Evolutionary conservation across 305 asterid species (phyloP), one percentile per base, ranked within the genome.

Genomic region (Ruellia speciosa): DNA sequence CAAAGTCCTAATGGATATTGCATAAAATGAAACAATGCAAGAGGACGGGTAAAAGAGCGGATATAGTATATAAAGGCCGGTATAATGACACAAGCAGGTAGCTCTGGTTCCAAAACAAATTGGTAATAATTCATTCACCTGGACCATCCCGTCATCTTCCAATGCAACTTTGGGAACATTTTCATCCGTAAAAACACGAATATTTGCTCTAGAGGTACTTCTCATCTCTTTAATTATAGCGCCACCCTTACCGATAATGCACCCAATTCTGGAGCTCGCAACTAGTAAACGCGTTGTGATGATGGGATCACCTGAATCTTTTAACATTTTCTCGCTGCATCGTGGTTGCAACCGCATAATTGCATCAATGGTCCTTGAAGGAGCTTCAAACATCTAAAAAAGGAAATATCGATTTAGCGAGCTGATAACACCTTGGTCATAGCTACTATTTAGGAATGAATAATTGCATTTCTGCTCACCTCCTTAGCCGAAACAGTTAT

Each of bases 171-270:
- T 89, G 60, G 95, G 97, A 66, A 86, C 77, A 75, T 74, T 82
- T 67, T 86, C 94, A 24, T 86, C 83, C 0, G 95, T 69, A 62
- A 84, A 73, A 33, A 89, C 75, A 18, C 94, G 95, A 64, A 89
- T 84, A 64, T 76, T 81, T 35, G 95, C 92, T 65, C 92, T 79
- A 45, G 94, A 80, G 45, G 69, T 71, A 74, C 74, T 84, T 63
- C 97, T 83, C 78, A 89, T 86, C 79, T 86, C 93, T 62, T 70
- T 81, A 46, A 89, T 72, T 47, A 89, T 84, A 34, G 88, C 81
- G 46, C 97, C 97, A 41, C 95, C 97, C 75, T 86, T 89, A 59
- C 97, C 97, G 56, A 89, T 84, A 48, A 89, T 72, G 64, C 97
- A 89, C 69, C 97, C 97, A 57, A 89, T 77, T 59, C 81, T 77